phyloP scores from a whole-genome alignment of 179 eudicot species.

The Dionaea muscipula region DNA sequence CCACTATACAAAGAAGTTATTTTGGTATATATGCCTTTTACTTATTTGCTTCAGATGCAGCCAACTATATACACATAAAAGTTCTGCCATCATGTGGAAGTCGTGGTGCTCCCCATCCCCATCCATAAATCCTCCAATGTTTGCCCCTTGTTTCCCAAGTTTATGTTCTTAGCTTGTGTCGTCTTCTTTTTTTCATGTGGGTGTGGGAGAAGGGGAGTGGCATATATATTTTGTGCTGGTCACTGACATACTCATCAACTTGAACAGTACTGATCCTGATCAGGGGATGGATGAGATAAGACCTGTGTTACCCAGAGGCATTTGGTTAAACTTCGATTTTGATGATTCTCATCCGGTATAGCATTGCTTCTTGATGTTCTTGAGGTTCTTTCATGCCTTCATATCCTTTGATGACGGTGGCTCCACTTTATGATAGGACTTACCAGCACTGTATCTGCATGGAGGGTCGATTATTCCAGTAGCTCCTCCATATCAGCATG shows the following conservation, averaged over 20 bases:
- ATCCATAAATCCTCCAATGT: too few relatives aligned
- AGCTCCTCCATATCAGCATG: constrained; percentile 65
- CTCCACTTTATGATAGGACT: constrained; percentile 41
- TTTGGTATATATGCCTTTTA: too few relatives aligned
- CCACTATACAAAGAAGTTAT: too few relatives aligned
- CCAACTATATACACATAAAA: too few relatives aligned
- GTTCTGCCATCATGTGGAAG: too few relatives aligned
- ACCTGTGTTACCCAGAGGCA: constrained; percentile 63
- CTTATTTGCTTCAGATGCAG: too few relatives aligned
- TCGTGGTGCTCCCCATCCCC: too few relatives aligned
- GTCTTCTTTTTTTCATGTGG: background rate
- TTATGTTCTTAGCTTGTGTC: background rate
- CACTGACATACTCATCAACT: constrained; percentile 9
- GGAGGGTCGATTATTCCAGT: constrained; percentile 87
- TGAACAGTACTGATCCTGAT: constrained; percentile 48
- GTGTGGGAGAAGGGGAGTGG: background rate
- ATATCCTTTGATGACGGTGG: constrained; percentile 3
- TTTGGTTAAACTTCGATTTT: constrained; percentile 86
- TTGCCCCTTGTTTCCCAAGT: too few relatives aligned
- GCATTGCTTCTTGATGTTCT: background rate
- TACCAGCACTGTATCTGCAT: constrained; percentile 61
- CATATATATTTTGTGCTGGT: background rate
- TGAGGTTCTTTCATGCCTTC: background rate
- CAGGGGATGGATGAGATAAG: constrained; percentile 43
- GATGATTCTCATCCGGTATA: constrained; percentile 91